Percentiles rank a stretch among this genome's conserved stretches.
Conservation (phyloP, 129 eudicot species). For the Pulicaria dysenterica region DNA sequence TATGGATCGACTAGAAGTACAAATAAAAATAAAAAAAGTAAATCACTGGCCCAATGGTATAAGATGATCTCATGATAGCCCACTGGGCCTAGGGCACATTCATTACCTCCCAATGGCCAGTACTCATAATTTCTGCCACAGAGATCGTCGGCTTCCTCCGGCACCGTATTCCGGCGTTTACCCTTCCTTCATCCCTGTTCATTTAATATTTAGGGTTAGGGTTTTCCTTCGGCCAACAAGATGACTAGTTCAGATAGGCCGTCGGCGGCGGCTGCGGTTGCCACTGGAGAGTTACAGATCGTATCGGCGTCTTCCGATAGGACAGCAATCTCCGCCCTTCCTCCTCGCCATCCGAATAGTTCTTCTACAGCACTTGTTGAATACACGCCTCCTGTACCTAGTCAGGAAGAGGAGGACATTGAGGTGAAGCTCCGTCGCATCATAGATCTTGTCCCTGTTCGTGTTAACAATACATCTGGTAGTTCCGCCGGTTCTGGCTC, state of each 20-base stretch:
- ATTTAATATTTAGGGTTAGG: not conserved
- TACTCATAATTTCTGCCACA: not conserved
- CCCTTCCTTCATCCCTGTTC: not conserved
- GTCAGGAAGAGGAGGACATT: constrained; percentile 80
- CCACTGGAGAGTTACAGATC: constrained; percentile 59
- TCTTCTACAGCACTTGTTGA: constrained; percentile 77
- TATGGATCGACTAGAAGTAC: no score
- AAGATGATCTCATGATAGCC: not conserved
- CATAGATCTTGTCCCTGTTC: constrained; percentile 84
- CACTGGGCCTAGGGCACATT: constrained; percentile 22
- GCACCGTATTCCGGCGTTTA: constrained; percentile 29
- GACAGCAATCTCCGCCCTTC: constrained; percentile 44
- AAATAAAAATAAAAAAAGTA: no score
- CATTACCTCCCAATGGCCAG: not conserved
- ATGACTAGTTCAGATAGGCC: constrained; percentile 53
- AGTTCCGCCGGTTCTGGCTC: constrained; percentile 99
- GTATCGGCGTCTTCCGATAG: constrained; percentile 53
- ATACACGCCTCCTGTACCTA: constrained; percentile 61
- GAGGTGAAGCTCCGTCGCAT: constrained; percentile 93
- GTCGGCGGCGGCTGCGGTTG: constrained; percentile 24
- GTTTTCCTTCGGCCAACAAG: not conserved
- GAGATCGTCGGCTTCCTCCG: constrained; percentile 23
- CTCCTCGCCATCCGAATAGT: constrained; percentile 62
- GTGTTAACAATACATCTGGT: constrained; percentile 94
- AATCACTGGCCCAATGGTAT: no score